phyloP scores from a whole-genome alignment of 306 rosid species.

The Cyamopsis tetragonoloba region DNA sequence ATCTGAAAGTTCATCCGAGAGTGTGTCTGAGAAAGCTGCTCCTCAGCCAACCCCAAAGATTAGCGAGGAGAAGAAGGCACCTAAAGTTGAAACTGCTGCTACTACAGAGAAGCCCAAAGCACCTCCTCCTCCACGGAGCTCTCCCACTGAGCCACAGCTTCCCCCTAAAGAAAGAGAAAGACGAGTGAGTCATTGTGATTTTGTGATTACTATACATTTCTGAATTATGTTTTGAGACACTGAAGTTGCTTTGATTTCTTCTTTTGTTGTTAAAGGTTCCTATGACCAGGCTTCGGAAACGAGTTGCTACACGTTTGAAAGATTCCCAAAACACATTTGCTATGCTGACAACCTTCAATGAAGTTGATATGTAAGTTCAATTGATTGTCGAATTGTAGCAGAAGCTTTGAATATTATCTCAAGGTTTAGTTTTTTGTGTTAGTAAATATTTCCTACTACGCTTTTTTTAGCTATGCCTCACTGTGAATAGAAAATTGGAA shows the following conservation, averaged over 20 bases:
- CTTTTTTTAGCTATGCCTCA: not conserved
- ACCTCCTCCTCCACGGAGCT: constrained; percentile 41
- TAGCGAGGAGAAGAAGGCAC: constrained; percentile 48
- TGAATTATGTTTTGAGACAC: not conserved
- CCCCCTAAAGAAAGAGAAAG: constrained; percentile 81
- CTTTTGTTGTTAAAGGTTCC: constrained; percentile 55
- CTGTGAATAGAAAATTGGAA: constrained; percentile 13
- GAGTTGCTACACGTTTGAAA: constrained; percentile 70
- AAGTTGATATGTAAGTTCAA: constrained; percentile 72
- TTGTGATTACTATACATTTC: constrained; percentile 7
- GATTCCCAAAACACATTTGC: constrained; percentile 90
- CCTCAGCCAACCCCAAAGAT: constrained; percentile 43
- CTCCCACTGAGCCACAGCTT: constrained; percentile 80
- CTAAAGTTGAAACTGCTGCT: constrained; percentile 46
- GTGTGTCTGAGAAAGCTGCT: constrained; percentile 43
- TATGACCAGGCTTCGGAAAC: constrained; percentile 75
- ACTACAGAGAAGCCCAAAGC: constrained; percentile 44
- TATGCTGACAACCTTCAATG: constrained; percentile 82
- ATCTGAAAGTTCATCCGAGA: constrained; percentile 49
- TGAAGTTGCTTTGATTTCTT: constrained; percentile 11
- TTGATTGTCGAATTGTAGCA: not conserved
- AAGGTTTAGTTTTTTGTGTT: not conserved
- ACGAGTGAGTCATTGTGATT: constrained; percentile 45
- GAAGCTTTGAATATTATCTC: not conserved
- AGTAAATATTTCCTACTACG: not conserved